Percentiles rank a stretch among this genome's conserved stretches.
Conservation (phyloP, 345 rosid species). For the Moricandia moricandioides region DNA sequence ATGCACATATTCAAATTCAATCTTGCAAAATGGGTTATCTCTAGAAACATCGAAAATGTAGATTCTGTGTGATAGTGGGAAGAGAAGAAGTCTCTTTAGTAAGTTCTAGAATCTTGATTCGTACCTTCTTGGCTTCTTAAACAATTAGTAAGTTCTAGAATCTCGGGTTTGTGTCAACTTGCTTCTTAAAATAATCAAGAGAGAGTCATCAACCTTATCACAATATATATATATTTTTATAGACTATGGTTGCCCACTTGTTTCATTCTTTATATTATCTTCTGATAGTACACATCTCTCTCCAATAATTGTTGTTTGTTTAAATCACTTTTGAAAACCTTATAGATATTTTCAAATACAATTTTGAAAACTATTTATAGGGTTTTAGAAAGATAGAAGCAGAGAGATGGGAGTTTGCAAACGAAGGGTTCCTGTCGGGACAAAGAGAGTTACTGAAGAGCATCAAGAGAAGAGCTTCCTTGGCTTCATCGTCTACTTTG, state of each 20-base stretch:
- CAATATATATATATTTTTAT: not conserved
- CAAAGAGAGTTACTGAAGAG: conserved; percentile 71
- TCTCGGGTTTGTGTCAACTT: conserved; percentile 11
- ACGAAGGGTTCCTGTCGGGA: conserved; percentile 86
- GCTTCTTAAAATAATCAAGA: conserved; percentile 2
- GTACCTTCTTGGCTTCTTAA: conserved; percentile 18
- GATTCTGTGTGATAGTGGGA: conserved; percentile 19
- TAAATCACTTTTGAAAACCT: not conserved
- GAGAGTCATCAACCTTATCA: conserved; percentile 25
- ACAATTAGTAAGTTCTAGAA: conserved; percentile 36
- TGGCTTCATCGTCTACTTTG: not conserved
- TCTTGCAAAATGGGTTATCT: not conserved
- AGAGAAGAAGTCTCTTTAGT: conserved; percentile 25
- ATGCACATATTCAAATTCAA: no score
- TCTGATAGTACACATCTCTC: conserved; percentile 3
- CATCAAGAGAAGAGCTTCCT: conserved; percentile 56
- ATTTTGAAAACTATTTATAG: conserved; percentile 35
- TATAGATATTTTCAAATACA: not conserved
- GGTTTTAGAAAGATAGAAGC: conserved; percentile 97
- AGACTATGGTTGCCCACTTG: conserved; percentile 32
- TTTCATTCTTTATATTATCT: not conserved
- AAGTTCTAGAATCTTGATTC: conserved; percentile 26
- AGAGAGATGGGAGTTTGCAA: conserved; percentile 97
- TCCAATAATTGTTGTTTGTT: conserved; percentile 21
- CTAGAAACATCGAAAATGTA: conserved; percentile 31